Percentiles rank a stretch among this genome's conserved stretches.
These are phyloP conservation scores for Abortiporus biennis DNA, from an alignment of 1,284 basidiomycete genomes.

Conservation along the genomic window DNA sequence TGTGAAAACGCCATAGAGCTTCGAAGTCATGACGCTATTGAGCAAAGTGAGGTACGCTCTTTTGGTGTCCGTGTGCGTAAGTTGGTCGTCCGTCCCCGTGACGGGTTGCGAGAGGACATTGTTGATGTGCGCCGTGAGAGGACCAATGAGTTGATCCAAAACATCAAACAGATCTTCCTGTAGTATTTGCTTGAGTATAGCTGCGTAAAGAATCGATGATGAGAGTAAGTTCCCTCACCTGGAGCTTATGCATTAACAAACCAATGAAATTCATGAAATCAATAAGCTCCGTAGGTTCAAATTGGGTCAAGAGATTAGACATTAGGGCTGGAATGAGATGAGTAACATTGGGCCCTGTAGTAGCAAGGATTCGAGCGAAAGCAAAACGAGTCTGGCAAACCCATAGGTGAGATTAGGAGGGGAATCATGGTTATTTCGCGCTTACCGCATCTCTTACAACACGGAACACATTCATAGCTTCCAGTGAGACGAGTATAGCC, in stretches of 20 bases:
- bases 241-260: conserved; percentile 87
- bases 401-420: conserved; percentile 2
- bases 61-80: conserved; percentile 83
- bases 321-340: conserved; percentile 84
- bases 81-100: conserved; percentile 87
- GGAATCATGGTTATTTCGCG: conserved; percentile 18
- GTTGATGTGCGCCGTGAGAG: conserved; percentile 82
- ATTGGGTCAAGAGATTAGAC: conserved; percentile 83
- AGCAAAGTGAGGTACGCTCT: conserved; percentile 87
- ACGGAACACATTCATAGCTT: conserved; percentile 84
- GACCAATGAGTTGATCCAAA: conserved; percentile 86
- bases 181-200: too few species aligned
- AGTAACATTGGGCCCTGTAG: conserved; percentile 80
- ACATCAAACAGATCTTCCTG: conserved; percentile 79
- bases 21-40: conserved; percentile 76
- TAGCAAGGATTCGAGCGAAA: conserved; percentile 90
- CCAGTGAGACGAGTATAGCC: conserved; percentile 83
- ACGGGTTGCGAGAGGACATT: conserved; percentile 78
- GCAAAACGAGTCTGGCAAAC: conserved; percentile 81
- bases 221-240: conserved; percentile 57
- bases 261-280: conserved; percentile 97
- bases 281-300: conserved; percentile 87
- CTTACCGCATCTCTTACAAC: conserved; percentile 90
- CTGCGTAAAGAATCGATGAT: conserved; percentile 4
- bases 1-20: conserved; percentile 81